Evolutionary conservation across 2,329 filamentous ascomycete genomes (phyloP).

Genomic region (Chrysoporthe cubensis): DNA sequence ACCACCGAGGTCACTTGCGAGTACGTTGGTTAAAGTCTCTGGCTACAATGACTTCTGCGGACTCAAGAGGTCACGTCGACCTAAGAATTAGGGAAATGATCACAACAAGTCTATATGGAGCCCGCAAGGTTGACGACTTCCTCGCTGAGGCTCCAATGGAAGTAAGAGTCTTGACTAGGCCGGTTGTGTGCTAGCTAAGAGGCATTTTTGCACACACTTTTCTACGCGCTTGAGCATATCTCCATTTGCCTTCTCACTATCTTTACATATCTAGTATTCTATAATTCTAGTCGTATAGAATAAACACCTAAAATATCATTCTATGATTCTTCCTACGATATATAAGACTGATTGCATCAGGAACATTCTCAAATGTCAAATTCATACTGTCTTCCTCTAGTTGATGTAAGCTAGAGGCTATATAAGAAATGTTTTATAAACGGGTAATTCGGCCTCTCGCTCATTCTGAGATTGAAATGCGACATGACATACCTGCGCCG

Average conservation of each 20-base stretch:
- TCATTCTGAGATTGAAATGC: too few relatives aligned
- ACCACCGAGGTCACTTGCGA: constrained; percentile 22
- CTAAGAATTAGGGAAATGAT: too few relatives aligned
- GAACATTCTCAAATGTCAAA: neutral
- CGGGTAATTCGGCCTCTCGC: too few relatives aligned
- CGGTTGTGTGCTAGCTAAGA: neutral
- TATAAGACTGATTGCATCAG: constrained; percentile 9
- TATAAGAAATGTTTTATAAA: too few relatives aligned
- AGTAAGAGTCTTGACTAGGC: neutral
- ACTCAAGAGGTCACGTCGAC: too few relatives aligned
- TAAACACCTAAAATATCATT: neutral
- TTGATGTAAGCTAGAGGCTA: too few relatives aligned
- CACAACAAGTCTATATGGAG: too few relatives aligned
- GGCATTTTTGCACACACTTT: neutral
- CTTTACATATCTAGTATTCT: neutral
- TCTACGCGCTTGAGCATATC: neutral
- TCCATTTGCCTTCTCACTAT: neutral
- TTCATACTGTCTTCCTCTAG: too few relatives aligned
- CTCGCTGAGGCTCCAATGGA: neutral
- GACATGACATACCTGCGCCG: too few relatives aligned
- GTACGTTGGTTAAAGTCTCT: constrained; percentile 41
- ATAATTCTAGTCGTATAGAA: neutral
- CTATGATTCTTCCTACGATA: neutral
- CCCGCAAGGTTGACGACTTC: too few relatives aligned
- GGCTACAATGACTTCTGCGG: neutral